Evolutionary conservation across 306 rosid species (phyloP), one percentile per base, ranked within the genome.

Genomic region (Cicer bijugum): DNA sequence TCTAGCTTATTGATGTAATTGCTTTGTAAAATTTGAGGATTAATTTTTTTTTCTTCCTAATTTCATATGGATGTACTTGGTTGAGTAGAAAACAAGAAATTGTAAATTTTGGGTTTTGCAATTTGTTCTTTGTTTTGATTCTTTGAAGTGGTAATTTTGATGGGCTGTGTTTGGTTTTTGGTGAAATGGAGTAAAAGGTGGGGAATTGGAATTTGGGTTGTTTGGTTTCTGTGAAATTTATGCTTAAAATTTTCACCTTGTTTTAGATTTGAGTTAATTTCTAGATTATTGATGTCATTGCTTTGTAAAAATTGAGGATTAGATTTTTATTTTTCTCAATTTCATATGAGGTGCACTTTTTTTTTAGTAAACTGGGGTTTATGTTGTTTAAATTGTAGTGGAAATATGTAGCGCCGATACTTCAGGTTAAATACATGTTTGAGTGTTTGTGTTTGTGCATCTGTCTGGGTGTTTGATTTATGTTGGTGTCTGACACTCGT

Each of bases 131-230:
- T 75, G 10, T 38, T 75, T 68, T 62, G 40, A 42, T 67, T 10
- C 17, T 15, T 35, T 66, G 62, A 1, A 1, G 1, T 52, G 53
- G 28, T 40, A 14, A 66, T 59, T 69, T 63, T 74, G 20, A 7
- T 76, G 84, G 84, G 65, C 76, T 12, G 39, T 46, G 73, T 59
- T 70, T 72, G 53, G 66, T 77, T 83, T 53, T 17, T 60, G 75
- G 38, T 65, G 44, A 80, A 84, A 43, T 72, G 66, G 38, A 55
- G 75, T 16, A 4, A 56, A 40, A 67, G 8, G 20, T 35, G 61
- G 74, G 39, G 37, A 69, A 48, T 45, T 74, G 53, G 33, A 23
- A 58, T 44, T 5, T 46, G 64, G 62, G 48, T 20, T 80, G 76
- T 52, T 9, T 6, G 12, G 58, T 48, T 80, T 74, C 0, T 66